Evolutionary conservation across 2,329 filamentous ascomycete genomes (phyloP).

Genomic region (Emmonsiellopsis sp.): DNA sequence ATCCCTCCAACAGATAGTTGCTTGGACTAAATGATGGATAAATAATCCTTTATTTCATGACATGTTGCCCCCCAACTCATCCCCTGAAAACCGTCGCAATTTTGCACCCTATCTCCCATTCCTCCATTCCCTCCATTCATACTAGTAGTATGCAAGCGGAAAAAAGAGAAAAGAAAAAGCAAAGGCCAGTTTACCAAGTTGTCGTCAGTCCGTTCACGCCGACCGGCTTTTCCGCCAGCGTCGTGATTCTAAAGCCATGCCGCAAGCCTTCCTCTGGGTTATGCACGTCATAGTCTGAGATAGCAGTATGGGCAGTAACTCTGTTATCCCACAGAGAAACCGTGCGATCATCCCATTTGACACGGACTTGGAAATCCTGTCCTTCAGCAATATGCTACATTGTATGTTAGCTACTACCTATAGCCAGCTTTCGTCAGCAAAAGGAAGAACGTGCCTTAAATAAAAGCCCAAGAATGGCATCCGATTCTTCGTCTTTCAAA

Average conservation of each 20-base stretch:
- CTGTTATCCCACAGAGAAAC: constrained; percentile 27
- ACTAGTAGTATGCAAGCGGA: not conserved
- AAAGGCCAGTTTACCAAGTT: not conserved
- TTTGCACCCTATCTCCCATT: too few species aligned
- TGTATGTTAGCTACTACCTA: constrained; percentile 13
- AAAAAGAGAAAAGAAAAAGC: not conserved
- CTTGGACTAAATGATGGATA: too few species aligned
- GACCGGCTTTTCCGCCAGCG: constrained; percentile 18
- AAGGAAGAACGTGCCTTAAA: constrained; percentile 12
- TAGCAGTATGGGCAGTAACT: constrained; percentile 27
- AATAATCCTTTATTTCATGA: too few species aligned
- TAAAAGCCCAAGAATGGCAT: constrained; percentile 31
- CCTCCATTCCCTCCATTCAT: not conserved
- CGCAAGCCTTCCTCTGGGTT: constrained; percentile 14
- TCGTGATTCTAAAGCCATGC: constrained; percentile 21
- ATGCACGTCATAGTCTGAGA: constrained; percentile 19
- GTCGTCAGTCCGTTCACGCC: not conserved
- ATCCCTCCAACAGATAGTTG: too few species aligned
- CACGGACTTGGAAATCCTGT: constrained; percentile 25
- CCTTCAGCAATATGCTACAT: constrained; percentile 30
- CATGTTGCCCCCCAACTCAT: too few species aligned
- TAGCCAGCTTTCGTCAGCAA: not conserved
- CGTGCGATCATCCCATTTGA: constrained; percentile 23
- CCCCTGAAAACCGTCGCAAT: too few species aligned
- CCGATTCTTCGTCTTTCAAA: constrained; percentile 34